Evolutionary conservation across 768 basidiomycete species (phyloP), one percentile per base, ranked within the genome.

Genomic region (Sporobolomyces roseus): DNA sequence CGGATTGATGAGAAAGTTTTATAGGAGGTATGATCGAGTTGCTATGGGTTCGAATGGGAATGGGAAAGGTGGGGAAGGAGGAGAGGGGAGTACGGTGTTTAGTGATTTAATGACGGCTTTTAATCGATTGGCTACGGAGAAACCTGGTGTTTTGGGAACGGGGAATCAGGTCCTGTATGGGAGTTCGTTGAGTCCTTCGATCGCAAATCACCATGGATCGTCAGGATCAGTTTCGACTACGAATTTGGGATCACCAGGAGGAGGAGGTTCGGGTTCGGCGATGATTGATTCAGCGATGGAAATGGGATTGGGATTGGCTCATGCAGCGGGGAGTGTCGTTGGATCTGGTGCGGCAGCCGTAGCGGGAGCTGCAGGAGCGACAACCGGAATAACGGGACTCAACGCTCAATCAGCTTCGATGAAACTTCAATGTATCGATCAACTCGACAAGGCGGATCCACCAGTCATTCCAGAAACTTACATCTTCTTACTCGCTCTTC

Each of bases 391-490:
- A 87, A 4, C 88, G 33, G 56, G 56, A 29, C 41, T 58, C 25
- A 27, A 58, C 41, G 27, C 30, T 23, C 4, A 17, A 43, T 48
- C 52, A 8, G 67, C 69, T 63, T 66, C 66, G 23, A 71, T 58
- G 56, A 68, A 73, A 41, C 66, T 63, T 45, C 46, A 63, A 51
- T 59, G 93, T 77, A 97, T 99, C 74, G 94, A 99, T 77, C 96
- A 98, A 78, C 85, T 97, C 17, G 94, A 99, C 81, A 99, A 99
- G 78, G 89, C 91, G 0, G 96, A 99, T 74, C 86, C 93, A 0
- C 96, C 96, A 0, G 83, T 86, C 0, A 93, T 97, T 61, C 94
- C 96, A 0, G 96, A 99, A 66, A 83, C 89, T 5, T 97, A 99
- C 77, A 84, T 94, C 70, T 94, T 93, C 76, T 87, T 99, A 12